Base-by-base conservation (phyloP, 2,329 filamentous ascomycete genomes). In the Stemphylium beticola region DNA sequence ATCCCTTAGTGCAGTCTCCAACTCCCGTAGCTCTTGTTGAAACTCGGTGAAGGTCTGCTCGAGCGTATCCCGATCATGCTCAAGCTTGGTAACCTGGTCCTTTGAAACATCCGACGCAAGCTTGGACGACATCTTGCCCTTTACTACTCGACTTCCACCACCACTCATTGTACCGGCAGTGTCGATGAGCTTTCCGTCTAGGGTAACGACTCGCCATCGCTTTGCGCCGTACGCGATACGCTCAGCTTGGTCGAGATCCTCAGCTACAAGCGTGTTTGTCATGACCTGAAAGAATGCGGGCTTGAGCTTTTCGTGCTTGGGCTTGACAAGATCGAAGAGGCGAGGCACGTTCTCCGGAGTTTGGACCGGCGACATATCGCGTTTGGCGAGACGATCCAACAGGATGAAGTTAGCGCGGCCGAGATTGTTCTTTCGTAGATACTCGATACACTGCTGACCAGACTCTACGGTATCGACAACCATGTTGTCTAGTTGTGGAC, bases 131-230 rank as follows among this genome's bases (percentile, higher is more conserved):
- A 99, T 99, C 53, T 92, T 87, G 0, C 96, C 96, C 71, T 88
- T 92, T 66, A 93, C 93, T 52, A 95, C 91, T 14, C 91, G 90
- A 40, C 86, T 93, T 52, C 95, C 95, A 82, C 95, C 95, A 81
- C 95, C 95, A 54, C 91, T 96, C 95, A 99, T 98, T 32, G 95
- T 98, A 82, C 95, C 95, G 1, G 93, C 97, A 74, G 96, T 96
- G 78, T 99, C 95, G 64, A 99, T 98, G 47, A 99, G 83, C 75
- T 97, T 93, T 43, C 95, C 95, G 57, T 93, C 92, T 2, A 99
- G 84, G 0, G 95, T 99, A 36, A 99, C 95, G 3, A 99, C 95
- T 61, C 95, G 88, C 95, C 95, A 99, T 74, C 95, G 83, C 79
- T 87, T 91, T 40, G 91, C 91, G 37, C 95, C 93, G 68, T 98